phyloP scores from a whole-genome alignment of 352 stramenopile genomes.

The Phytophthora fragariaefolia region DNA sequence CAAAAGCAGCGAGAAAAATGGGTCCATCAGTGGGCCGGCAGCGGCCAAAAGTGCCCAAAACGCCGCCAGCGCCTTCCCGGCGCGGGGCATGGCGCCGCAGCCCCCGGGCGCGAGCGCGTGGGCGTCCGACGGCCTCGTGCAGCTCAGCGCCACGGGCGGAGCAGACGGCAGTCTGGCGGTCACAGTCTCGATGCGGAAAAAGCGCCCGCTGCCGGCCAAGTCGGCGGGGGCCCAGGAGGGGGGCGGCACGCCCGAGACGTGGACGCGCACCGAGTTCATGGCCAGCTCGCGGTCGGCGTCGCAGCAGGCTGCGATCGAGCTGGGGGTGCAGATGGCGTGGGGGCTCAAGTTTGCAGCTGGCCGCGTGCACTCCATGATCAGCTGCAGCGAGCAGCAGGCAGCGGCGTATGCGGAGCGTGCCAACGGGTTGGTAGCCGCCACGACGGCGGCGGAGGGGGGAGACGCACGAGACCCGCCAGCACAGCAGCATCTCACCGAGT shows the following conservation, averaged over 20 bases:
- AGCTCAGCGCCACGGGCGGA: constrained; percentile 1
- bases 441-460: neutral
- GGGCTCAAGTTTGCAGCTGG: constrained; percentile 18
- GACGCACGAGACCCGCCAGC: neutral
- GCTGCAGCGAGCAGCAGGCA: constrained; percentile 4
- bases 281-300: constrained; percentile 8
- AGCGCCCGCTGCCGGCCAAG: neutral
- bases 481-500: neutral
- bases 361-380: constrained; percentile 31
- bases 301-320: constrained; percentile 20
- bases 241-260: neutral
- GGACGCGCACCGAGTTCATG: constrained; percentile 23
- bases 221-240: too few relatives aligned
- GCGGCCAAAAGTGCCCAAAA: too few relatives aligned
- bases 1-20: neutral
- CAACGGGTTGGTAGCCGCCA: constrained; percentile 2
- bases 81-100: neutral
- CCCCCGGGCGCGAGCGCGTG: neutral
- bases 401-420: neutral
- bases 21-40: too few relatives aligned
- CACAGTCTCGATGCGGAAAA: neutral
- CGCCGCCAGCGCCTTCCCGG: too few relatives aligned
- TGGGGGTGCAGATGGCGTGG: constrained; percentile 16
- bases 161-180: neutral
- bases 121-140: neutral